A percentile compares a stretch with the other conserved stretches of the same genome.
These are phyloP conservation scores for Coemansia sp. DNA, from an alignment of 192 early-diverging fungal genomes.

Conservation along the genomic window DNA sequence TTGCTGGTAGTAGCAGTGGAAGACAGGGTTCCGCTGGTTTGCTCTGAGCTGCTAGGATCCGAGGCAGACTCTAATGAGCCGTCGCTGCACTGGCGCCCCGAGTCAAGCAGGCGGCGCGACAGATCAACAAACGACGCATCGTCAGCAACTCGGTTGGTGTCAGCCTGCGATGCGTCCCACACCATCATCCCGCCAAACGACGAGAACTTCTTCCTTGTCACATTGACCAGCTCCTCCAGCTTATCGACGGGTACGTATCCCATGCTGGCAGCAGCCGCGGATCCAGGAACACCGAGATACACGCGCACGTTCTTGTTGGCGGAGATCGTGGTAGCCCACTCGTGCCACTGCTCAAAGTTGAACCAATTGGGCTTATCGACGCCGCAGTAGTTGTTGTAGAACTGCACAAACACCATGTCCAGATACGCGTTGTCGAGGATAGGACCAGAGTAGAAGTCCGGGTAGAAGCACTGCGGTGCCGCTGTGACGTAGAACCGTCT, in stretches of 20 bases:
- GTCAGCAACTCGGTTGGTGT: conserved; percentile 38
- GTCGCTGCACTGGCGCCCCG: conserved; percentile 36
- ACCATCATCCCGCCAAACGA: conserved; percentile 73
- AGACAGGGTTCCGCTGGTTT: not conserved
- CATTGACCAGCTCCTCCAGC: conserved; percentile 57
- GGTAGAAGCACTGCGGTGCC: conserved; percentile 74
- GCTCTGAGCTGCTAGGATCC: not conserved
- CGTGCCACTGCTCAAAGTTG: conserved; percentile 75
- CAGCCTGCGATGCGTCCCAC: conserved; percentile 73
- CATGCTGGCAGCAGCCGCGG: conserved; percentile 55
- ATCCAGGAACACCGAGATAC: conserved; percentile 66
- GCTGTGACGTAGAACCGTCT: conserved; percentile 64
- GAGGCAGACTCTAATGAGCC: conserved; percentile 14
- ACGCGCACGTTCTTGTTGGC: conserved; percentile 64
- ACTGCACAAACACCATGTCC: conserved; percentile 77
- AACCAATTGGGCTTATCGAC: conserved; percentile 59
- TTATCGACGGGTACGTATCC: conserved; percentile 57
- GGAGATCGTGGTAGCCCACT: conserved; percentile 61
- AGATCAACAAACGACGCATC: conserved; percentile 26
- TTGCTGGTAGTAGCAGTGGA: not conserved
- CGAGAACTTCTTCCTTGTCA: conserved; percentile 52
- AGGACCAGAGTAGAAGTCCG: conserved; percentile 64
- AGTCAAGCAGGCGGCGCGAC: conserved; percentile 32
- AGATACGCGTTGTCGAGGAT: conserved; percentile 62
- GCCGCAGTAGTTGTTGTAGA: conserved; percentile 81